Base-by-base conservation (phyloP, 2,329 filamentous ascomycete species). In the Geosmithia flava region DNA sequence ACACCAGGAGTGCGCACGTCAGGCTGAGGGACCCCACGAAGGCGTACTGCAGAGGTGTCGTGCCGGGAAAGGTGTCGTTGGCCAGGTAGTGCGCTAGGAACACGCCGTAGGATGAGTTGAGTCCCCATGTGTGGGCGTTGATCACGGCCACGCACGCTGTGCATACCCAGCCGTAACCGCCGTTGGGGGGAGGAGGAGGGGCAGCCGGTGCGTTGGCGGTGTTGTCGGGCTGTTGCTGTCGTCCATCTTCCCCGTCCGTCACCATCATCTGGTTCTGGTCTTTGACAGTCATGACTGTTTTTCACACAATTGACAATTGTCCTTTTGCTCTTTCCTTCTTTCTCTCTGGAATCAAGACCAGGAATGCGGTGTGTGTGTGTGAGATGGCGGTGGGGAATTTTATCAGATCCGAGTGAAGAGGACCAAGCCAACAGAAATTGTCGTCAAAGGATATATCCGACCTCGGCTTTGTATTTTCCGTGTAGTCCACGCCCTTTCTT, bases 11-110 rank as follows among this genome's bases (percentile, higher is more conserved):
- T 1, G 81, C 81, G 44, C 55, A 50, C 37, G 48, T 51, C 20
- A 56, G 49, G 51, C 54, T 59, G 3, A 61, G 53, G 13, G 50
- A 50, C 33, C 85, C 85, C 20, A 89, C 73, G 57, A 89, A 87
- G 44, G 85, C 84, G 62, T 80, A 88, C 10, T 79, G 71, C 2
- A 87, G 70, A 2, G 74, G 64, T 0, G 75, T 78, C 6, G 81
- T 74, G 16, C 72, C 74, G 0, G 76, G 23, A 53, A 83, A 86
- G 42, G 71, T 68, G 48, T 78, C 68, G 33, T 72, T 72, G 42
- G 71, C 67, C 19, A 75, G 65, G 49, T 75, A 74, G 56, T 75
- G 69, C 5, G 73, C 73, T 2, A 76, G 64, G 53, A 77, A 77
- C 20, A 77, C 70, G 20, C 55, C 54, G 48, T 59, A 61, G 40